Conservation (phyloP, 139 green algal genomes). For the Chlorella sp. region DNA sequence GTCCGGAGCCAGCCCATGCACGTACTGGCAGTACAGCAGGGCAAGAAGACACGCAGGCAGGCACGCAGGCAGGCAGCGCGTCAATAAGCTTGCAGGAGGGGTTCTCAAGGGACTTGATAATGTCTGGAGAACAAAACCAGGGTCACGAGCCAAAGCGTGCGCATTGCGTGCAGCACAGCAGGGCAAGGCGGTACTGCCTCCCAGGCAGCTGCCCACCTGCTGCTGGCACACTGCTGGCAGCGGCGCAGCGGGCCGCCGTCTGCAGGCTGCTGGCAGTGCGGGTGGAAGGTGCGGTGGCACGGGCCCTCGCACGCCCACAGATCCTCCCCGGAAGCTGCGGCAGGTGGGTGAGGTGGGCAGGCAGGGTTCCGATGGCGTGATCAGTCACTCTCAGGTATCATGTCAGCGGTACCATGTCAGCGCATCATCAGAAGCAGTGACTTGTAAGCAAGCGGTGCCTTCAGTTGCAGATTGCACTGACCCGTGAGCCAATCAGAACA, state of each 20-base stretch:
- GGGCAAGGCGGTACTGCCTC: too few relatives aligned
- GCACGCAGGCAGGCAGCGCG: too few relatives aligned
- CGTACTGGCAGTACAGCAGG: too few relatives aligned
- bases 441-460: neutral
- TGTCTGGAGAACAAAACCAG: too few relatives aligned
- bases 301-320: constrained; percentile 37
- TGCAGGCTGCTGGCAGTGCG: constrained; percentile 13
- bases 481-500: neutral
- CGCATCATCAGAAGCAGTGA: neutral
- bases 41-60: too few relatives aligned
- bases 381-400: too few relatives aligned
- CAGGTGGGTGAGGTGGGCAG: neutral
- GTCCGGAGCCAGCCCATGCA: neutral
- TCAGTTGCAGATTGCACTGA: neutral
- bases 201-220: constrained; percentile 7
- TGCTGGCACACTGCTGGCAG: constrained; percentile 34
- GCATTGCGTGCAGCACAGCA: too few relatives aligned
- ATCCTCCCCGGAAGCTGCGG: neutral
- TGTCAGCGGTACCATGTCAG: neutral
- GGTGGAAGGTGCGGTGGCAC: constrained; percentile 44
- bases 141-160: too few relatives aligned
- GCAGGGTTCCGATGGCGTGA: too few relatives aligned
- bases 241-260: neutral
- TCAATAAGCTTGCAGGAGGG: too few relatives aligned
- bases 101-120: too few relatives aligned